A percentile compares a stretch with the other conserved stretches of the same genome.
Conservation (phyloP, 352 stramenopile genomes). For the Phytophthora niederhauseri region DNA sequence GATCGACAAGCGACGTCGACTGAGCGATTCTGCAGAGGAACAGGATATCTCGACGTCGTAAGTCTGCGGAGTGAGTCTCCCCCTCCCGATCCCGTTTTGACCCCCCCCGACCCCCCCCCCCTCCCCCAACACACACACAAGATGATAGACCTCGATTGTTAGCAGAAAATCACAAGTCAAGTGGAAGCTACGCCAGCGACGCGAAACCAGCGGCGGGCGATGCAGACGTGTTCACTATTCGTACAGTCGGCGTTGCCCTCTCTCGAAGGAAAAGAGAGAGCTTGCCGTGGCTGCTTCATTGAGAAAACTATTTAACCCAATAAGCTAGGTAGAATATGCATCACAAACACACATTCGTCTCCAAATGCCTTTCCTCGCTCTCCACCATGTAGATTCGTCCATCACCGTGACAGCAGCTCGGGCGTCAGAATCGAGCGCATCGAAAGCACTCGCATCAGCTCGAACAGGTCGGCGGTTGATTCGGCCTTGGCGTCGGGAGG, state of each 20-base stretch:
- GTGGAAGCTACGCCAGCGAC: constrained; percentile 22
- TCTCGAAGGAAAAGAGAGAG: constrained; percentile 21
- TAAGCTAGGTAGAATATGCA: constrained; percentile 26
- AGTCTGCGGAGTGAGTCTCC: constrained; percentile 18
- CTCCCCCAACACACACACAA: too few relatives aligned
- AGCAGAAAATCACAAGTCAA: constrained; percentile 37
- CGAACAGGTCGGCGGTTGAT: constrained; percentile 67
- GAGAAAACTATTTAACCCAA: constrained; percentile 41
- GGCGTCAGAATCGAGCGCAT: constrained; percentile 54
- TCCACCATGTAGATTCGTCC: neutral
- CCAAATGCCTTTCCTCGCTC: neutral
- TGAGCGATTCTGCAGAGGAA: constrained; percentile 56
- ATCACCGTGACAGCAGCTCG: constrained; percentile 39
- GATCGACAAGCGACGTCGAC: constrained; percentile 65
- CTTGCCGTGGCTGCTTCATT: constrained; percentile 31
- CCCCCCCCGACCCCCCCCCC: neutral
- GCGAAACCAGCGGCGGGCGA: constrained; percentile 11
- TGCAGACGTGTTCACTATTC: constrained; percentile 22
- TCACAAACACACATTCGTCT: constrained; percentile 15
- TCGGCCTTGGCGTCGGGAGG: constrained; percentile 59
- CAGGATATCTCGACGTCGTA: constrained; percentile 63
- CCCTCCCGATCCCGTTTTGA: constrained; percentile 32
- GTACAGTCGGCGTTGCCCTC: constrained; percentile 18
- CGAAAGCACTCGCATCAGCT: constrained; percentile 69
- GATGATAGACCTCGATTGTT: constrained; percentile 37